Conservation (phyloP, 805 yeast species). For the Metschnikowia peoriensis region DNA sequence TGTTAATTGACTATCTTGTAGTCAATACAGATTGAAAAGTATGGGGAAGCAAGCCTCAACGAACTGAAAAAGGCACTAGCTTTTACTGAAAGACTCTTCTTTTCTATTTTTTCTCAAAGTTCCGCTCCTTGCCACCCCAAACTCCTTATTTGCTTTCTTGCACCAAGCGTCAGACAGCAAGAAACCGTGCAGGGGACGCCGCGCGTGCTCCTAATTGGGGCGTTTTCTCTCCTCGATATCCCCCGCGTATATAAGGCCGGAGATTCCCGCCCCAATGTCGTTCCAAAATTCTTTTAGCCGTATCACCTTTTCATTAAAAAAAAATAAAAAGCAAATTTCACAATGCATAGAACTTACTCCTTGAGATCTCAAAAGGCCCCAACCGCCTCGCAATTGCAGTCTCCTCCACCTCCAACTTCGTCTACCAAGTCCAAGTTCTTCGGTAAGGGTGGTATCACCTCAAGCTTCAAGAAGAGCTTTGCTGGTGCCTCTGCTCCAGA, state of each 20-base stretch:
- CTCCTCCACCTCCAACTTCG: constrained; percentile 81
- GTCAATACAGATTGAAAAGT: too few relatives aligned
- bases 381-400: constrained; percentile 74
- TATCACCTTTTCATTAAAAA: neutral
- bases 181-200: constrained; percentile 11
- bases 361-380: constrained; percentile 77
- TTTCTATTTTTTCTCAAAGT: too few relatives aligned
- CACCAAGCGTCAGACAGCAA: constrained; percentile 10
- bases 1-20: too few relatives aligned
- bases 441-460: constrained; percentile 69
- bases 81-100: neutral
- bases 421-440: constrained; percentile 71
- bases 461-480: constrained; percentile 71
- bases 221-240: constrained; percentile 5
- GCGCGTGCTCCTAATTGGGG: constrained; percentile 11
- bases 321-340: constrained; percentile 7
- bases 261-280: constrained; percentile 1
- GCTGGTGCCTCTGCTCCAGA: constrained; percentile 96
- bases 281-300: neutral
- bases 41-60: too few relatives aligned
- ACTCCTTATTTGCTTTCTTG: neutral
- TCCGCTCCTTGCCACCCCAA: neutral
- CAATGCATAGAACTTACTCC: constrained; percentile 84
- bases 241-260: constrained; percentile 8
- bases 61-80: too few relatives aligned